A percentile compares a stretch with the other conserved stretches of the same genome.
These are phyloP conservation scores for Neonectria hederae DNA, from an alignment of 2,329 filamentous ascomycete species.

Conservation along the genomic window DNA sequence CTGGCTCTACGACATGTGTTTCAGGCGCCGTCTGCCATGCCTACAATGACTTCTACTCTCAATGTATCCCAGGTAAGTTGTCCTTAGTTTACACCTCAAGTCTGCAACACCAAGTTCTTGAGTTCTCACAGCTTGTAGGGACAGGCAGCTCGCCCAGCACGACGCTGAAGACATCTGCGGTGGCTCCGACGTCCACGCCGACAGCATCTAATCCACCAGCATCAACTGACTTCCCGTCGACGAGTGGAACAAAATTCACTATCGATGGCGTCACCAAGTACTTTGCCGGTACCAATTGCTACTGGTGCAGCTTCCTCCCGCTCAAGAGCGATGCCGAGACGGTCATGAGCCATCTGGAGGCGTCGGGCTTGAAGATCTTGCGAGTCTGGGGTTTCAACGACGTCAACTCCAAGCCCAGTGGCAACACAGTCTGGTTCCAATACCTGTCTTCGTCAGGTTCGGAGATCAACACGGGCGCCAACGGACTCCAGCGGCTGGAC, in stretches of 20 bases:
- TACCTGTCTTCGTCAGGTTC: conserved; percentile 57
- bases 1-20: conserved; percentile 19
- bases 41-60: conserved; percentile 24
- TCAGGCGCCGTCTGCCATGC: conserved; percentile 19
- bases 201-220: conserved; percentile 3
- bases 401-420: conserved; percentile 53
- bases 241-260: conserved; percentile 48
- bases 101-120: neutral
- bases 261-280: conserved; percentile 59
- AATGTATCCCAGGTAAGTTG: conserved; percentile 23
- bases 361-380: conserved; percentile 64
- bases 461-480: conserved; percentile 68
- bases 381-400: conserved; percentile 72
- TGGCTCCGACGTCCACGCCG: conserved; percentile 18
- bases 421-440: conserved; percentile 58
- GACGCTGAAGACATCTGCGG: neutral
- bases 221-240: conserved; percentile 31
- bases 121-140: neutral
- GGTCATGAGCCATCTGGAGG: conserved; percentile 57
- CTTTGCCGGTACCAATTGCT: conserved; percentile 65
- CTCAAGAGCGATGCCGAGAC: conserved; percentile 66
- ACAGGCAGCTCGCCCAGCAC: neutral
- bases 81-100: too few relatives aligned
- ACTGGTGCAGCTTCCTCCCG: conserved; percentile 65
- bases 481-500: conserved; percentile 70